Evolutionary conservation across 768 basidiomycete species (phyloP).

Genomic region (Mycena metata): DNA sequence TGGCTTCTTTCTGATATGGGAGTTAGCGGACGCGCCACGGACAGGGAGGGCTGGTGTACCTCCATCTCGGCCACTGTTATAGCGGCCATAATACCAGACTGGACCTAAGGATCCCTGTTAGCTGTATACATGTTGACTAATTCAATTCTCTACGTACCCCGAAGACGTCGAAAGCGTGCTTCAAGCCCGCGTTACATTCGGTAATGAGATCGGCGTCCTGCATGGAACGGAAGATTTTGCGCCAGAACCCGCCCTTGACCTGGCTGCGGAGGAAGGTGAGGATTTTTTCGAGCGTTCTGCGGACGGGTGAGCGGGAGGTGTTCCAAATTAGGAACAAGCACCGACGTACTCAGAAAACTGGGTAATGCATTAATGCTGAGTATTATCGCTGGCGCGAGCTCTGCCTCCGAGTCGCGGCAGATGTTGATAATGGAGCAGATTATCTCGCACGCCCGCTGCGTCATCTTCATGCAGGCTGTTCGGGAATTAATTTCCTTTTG

Average conservation of each 20-base stretch:
- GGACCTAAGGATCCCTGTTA: conserved; percentile 23
- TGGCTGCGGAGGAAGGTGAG: conserved; percentile 22
- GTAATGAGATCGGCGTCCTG: conserved; percentile 28
- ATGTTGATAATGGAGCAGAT: conserved; percentile 36
- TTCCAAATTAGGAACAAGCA: neutral
- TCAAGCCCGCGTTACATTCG: conserved; percentile 29
- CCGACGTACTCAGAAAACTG: conserved; percentile 34
- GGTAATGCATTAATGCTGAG: conserved; percentile 28
- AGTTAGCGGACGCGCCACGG: neutral
- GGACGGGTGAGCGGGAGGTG: neutral
- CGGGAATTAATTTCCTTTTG: neutral
- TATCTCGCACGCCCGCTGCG: conserved; percentile 32
- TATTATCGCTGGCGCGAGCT: conserved; percentile 26
- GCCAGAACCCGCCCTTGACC: conserved; percentile 20
- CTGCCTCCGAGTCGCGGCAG: conserved; percentile 29
- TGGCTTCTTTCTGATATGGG: conserved; percentile 28
- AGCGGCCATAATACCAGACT: conserved; percentile 32
- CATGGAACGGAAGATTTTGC: conserved; percentile 24
- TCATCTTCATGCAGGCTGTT: conserved; percentile 29
- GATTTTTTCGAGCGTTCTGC: conserved; percentile 34
- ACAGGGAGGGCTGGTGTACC: conserved; percentile 7
- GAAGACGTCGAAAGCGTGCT: conserved; percentile 34
- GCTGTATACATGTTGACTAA: neutral
- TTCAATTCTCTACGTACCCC: conserved; percentile 19
- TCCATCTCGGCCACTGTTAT: conserved; percentile 36